phyloP scores from a whole-genome alignment of 2,329 filamentous ascomycete genomes.

The Tolypocladium ovalisporum region DNA sequence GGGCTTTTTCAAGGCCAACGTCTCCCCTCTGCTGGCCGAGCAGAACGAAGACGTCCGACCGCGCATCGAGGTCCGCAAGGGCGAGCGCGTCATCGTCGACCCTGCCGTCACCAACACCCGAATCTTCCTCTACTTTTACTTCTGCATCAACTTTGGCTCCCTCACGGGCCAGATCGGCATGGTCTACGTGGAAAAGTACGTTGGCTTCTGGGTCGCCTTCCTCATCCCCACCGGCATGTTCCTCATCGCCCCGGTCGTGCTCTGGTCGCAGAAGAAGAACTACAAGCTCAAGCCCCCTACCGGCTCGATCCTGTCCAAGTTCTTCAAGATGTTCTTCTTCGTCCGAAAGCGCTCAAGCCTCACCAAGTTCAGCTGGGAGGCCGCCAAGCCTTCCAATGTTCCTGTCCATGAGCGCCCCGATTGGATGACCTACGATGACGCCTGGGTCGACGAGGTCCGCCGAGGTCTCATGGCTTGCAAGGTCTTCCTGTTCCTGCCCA shows the following conservation, averaged over 20 bases:
- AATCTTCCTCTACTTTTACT: constrained; percentile 54
- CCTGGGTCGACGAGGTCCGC: constrained; percentile 69
- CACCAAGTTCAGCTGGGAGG: constrained; percentile 56
- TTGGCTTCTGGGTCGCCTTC: constrained; percentile 66
- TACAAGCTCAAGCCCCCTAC: constrained; percentile 57
- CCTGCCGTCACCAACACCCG: constrained; percentile 57
- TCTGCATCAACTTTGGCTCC: constrained; percentile 51
- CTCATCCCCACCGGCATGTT: constrained; percentile 57
- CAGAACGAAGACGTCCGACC: constrained; percentile 52
- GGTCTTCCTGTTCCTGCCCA: constrained; percentile 61
- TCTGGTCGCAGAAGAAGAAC: constrained; percentile 46
- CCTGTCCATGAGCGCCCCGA: constrained; percentile 41
- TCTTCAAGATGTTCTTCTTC: constrained; percentile 47
- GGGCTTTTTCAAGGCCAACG: constrained; percentile 74
- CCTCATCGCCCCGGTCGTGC: constrained; percentile 48
- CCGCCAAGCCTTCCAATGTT: constrained; percentile 56
- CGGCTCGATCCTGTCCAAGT: constrained; percentile 61
- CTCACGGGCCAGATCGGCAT: constrained; percentile 46
- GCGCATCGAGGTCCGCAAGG: constrained; percentile 42
- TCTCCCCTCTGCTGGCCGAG: constrained; percentile 61
- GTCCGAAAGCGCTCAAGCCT: constrained; percentile 56
- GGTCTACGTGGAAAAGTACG: constrained; percentile 65
- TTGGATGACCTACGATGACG: constrained; percentile 78
- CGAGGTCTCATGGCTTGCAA: constrained; percentile 60
- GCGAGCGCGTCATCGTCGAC: constrained; percentile 61